These are phyloP conservation scores for Sclerotinia borealis DNA, from an alignment of 2,329 filamentous ascomycete genomes.

Conservation along the genomic window DNA sequence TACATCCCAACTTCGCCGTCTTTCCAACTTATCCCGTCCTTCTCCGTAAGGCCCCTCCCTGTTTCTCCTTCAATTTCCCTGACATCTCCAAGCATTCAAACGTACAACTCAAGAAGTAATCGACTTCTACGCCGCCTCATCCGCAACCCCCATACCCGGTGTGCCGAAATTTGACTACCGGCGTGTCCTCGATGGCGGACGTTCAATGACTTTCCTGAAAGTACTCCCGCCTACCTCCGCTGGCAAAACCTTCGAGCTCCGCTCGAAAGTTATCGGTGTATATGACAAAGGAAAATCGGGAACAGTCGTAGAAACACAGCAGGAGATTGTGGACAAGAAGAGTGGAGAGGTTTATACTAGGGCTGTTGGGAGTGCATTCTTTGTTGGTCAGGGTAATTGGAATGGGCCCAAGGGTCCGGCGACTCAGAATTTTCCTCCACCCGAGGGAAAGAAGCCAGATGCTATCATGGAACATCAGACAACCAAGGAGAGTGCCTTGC, in stretches of 20 bases:
- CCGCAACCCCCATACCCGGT: constrained; percentile 51
- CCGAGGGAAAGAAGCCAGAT: constrained; percentile 65
- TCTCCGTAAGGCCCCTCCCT: constrained; percentile 18
- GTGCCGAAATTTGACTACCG: constrained; percentile 59
- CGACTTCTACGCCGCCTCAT: constrained; percentile 60
- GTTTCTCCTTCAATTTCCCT: not conserved
- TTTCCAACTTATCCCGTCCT: constrained; percentile 61
- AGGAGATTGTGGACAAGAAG: constrained; percentile 53
- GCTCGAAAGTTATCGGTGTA: constrained; percentile 59
- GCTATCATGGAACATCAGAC: constrained; percentile 65
- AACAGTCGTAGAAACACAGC: constrained; percentile 62
- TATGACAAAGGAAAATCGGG: constrained; percentile 70
- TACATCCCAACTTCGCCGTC: constrained; percentile 77
- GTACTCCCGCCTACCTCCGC: constrained; percentile 55
- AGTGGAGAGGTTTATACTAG: constrained; percentile 54
- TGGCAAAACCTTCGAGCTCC: constrained; percentile 57
- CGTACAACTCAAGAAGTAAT: constrained; percentile 59
- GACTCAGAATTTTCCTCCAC: constrained; percentile 71
- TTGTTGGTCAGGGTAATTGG: constrained; percentile 69
- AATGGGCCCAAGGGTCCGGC: constrained; percentile 85
- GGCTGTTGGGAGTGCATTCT: constrained; percentile 56
- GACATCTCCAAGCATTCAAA: constrained; percentile 51
- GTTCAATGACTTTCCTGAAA: constrained; percentile 57
- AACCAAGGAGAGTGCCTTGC: constrained; percentile 62
- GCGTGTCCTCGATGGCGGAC: constrained; percentile 62